phyloP scores from a whole-genome alignment of 306 rosid species.

The Oemleria cerasiformis region DNA sequence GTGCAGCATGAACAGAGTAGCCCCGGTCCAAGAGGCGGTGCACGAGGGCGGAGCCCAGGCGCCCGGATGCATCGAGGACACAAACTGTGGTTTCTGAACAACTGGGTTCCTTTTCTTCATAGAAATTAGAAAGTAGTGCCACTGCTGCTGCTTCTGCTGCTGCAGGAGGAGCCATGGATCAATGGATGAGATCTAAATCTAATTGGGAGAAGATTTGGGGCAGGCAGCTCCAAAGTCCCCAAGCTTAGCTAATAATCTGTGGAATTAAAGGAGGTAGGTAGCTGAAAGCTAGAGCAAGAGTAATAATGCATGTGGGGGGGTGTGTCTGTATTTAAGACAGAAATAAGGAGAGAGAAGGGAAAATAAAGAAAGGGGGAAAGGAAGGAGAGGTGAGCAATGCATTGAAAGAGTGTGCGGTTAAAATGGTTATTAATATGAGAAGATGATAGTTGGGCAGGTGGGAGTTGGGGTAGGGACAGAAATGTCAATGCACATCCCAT shows the following conservation, averaged over 20 bases:
- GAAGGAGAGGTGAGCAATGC: background rate
- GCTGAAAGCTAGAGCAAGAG: background rate
- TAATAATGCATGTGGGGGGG: background rate
- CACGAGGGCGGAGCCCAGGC: slow-evolving; percentile 25
- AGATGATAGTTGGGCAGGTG: background rate
- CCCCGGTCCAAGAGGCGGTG: slow-evolving; percentile 32
- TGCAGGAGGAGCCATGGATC: slow-evolving; percentile 15
- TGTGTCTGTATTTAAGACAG: background rate
- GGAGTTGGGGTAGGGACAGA: background rate
- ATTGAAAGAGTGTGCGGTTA: background rate
- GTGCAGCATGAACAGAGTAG: slow-evolving; percentile 36
- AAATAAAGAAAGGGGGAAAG: background rate
- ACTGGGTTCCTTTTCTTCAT: background rate
- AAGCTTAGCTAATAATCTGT: background rate
- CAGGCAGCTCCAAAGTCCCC: background rate
- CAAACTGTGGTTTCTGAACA: slow-evolving; percentile 19
- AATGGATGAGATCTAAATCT: background rate
- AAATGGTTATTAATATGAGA: background rate
- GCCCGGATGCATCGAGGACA: slow-evolving; percentile 36
- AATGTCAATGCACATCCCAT: no score
- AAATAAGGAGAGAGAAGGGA: background rate
- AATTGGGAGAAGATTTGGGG: background rate
- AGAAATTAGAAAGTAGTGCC: background rate
- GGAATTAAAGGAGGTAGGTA: background rate
- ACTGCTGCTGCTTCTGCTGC: background rate